Conservation (phyloP, 2,329 filamentous ascomycete species). For the Fusarium verrucosum region DNA sequence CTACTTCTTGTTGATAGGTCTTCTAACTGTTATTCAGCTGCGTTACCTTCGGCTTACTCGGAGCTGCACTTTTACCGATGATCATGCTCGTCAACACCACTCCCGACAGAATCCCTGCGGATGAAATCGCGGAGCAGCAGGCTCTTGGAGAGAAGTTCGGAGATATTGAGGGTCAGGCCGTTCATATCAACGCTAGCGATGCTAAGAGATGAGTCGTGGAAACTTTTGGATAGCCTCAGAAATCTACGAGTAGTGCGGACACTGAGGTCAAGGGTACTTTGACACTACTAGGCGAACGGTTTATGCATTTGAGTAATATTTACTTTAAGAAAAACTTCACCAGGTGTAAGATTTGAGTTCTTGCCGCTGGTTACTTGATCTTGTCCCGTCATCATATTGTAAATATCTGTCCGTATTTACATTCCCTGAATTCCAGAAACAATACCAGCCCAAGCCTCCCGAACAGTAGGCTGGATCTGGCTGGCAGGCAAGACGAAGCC, state of each 20-base stretch:
- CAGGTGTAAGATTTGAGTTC: too few relatives aligned
- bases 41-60: not conserved
- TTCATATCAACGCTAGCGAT: not conserved
- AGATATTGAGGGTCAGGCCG: conserved; percentile 1
- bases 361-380: too few relatives aligned
- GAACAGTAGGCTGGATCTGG: conserved; percentile 49
- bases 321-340: not conserved
- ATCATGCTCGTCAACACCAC: conserved; percentile 20
- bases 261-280: not conserved
- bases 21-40: not conserved
- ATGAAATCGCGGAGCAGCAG: conserved; percentile 9
- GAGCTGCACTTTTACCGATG: conserved; percentile 10
- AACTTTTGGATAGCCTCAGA: too few relatives aligned
- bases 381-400: too few relatives aligned
- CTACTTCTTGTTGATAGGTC: accelerated
- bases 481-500: conserved; percentile 56
- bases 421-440: conserved; percentile 15
- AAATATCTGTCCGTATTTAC: accelerated
- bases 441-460: conserved; percentile 31
- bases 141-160: not conserved
- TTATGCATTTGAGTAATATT: not conserved
- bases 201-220: not conserved
- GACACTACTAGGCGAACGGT: too few relatives aligned
- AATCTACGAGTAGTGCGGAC: too few relatives aligned
- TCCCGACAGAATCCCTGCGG: conserved; percentile 12